Percentiles rank a stretch among this genome's conserved stretches.
Conservation (phyloP, 176 grass and related monocot genomes). For the Ampelocalamus luodianensis region DNA sequence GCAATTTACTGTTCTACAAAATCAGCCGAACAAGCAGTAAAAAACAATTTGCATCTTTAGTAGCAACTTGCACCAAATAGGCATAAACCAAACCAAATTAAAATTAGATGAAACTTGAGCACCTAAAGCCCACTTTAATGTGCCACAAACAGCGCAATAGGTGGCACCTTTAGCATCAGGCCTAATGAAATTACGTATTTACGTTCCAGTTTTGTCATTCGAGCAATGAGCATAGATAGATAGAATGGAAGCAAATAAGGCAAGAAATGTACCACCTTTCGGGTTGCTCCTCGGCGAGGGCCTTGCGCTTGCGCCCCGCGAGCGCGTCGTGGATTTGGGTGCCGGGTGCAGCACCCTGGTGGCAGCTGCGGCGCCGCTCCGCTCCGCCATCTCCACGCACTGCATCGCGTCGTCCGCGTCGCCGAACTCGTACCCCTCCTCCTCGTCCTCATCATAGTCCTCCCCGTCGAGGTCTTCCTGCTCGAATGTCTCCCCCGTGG, state of each 20-base stretch:
- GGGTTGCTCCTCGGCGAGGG: constrained; percentile 53
- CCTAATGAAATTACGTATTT: neutral
- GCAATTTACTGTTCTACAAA: neutral
- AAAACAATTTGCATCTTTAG: neutral
- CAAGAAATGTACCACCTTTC: constrained; percentile 21
- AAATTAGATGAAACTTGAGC: neutral
- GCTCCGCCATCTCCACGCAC: constrained; percentile 48
- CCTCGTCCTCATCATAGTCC: constrained; percentile 38
- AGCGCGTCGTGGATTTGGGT: constrained; percentile 65
- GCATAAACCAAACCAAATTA: no score
- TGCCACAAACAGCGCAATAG: neutral
- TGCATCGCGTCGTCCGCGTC: constrained; percentile 49
- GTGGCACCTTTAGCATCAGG: neutral
- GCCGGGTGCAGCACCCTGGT: neutral
- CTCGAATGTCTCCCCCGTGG: neutral
- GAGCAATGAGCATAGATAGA: neutral
- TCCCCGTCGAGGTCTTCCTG: constrained; percentile 22
- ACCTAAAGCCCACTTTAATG: neutral
- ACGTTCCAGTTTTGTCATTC: neutral
- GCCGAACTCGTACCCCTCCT: constrained; percentile 51
- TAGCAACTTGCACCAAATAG: neutral
- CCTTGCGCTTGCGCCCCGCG: constrained; percentile 72
- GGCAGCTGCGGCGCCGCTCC: neutral
- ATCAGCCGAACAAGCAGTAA: neutral
- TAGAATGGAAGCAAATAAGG: neutral